Conservation (phyloP, 108 stramenopile genomes). For the Stephanodiscus triporus region DNA sequence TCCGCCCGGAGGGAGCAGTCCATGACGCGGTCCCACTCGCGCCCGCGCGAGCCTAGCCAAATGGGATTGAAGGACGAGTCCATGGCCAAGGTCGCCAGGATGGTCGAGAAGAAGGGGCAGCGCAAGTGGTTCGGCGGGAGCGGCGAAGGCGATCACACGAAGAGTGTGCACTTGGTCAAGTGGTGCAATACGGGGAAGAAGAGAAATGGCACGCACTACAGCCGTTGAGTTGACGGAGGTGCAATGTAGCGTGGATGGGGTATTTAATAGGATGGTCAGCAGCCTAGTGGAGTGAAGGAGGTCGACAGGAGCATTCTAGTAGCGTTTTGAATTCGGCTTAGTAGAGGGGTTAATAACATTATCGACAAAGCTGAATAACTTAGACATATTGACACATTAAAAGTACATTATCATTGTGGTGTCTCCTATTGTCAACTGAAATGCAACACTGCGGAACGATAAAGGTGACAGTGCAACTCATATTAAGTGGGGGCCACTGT, state of each 20-base stretch:
- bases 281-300: too few relatives aligned
- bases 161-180: constrained; percentile 86
- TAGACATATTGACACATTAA: constrained; percentile 15
- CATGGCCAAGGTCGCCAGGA: constrained; percentile 67
- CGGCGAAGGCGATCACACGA: constrained; percentile 89
- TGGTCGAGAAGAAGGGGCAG: constrained; percentile 70
- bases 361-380: constrained; percentile 14
- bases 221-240: constrained; percentile 25
- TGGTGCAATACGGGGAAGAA: constrained; percentile 96
- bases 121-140: constrained; percentile 67
- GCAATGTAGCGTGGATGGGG: too few relatives aligned
- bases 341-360: too few relatives aligned
- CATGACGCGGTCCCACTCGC: constrained; percentile 74
- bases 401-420: not conserved
- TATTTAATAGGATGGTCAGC: too few relatives aligned
- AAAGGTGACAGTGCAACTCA: not conserved
- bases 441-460: not conserved
- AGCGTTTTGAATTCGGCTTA: too few relatives aligned
- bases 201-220: constrained; percentile 84
- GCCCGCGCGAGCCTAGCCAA: constrained; percentile 79
- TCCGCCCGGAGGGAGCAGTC: constrained; percentile 62
- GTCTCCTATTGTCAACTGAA: not conserved
- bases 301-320: too few relatives aligned
- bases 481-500: not conserved
- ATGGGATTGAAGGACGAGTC: constrained; percentile 78